phyloP scores from a whole-genome alignment of 2,329 filamentous ascomycete species.

The Clonostachys chloroleuca region DNA sequence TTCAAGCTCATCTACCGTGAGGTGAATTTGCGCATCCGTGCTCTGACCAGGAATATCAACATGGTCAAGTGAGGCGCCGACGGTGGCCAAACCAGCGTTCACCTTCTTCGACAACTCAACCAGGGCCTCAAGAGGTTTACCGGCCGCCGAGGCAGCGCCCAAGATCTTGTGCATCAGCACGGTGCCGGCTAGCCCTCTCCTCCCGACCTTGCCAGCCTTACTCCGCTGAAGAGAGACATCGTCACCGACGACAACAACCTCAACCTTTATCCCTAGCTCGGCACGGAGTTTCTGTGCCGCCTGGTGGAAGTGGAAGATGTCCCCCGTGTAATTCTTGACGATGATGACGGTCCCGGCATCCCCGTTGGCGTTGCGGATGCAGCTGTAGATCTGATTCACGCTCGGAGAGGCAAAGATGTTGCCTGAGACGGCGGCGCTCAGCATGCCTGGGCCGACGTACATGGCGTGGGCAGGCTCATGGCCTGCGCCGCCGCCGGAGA shows the following conservation, averaged over 20 bases:
- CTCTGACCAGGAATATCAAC: constrained; percentile 14
- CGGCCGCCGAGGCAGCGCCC: neutral
- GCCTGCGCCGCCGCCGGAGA: constrained; percentile 40
- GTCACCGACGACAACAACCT: neutral
- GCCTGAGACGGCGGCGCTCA: constrained; percentile 59
- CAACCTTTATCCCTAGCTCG: neutral
- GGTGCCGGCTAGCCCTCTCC: constrained; percentile 49
- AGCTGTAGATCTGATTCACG: constrained; percentile 48
- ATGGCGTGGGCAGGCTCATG: constrained; percentile 62
- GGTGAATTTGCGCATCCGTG: neutral
- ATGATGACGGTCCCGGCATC: neutral
- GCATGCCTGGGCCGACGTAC: constrained; percentile 59
- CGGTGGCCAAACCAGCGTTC: neutral
- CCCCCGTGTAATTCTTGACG: neutral
- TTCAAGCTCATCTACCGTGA: neutral
- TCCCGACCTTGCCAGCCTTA: constrained; percentile 41
- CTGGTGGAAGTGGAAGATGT: neutral
- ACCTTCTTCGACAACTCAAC: neutral
- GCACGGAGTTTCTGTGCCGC: neutral
- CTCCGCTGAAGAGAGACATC: constrained; percentile 40
- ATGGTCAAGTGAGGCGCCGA: neutral
- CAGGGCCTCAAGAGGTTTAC: neutral
- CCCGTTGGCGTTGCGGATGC: neutral
- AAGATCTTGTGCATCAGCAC: neutral
- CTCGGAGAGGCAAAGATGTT: constrained; percentile 64